Evolutionary conservation across 75 land plant genomes (phyloP).

Genomic region (Pseudotsuga menziesii): DNA sequence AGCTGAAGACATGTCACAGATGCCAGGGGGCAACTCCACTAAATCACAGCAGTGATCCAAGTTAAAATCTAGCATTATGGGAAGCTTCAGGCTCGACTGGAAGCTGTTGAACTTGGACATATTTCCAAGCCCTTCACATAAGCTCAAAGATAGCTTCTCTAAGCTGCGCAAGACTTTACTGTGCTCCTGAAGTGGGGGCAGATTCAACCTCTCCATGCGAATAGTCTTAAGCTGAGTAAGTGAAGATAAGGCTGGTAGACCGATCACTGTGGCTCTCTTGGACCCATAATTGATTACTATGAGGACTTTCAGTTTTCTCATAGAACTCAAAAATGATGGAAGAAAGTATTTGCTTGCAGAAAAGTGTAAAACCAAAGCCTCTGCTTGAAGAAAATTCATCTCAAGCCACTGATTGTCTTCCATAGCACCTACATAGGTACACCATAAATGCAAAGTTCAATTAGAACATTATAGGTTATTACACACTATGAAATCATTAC

Average conservation of each 20-base stretch:
- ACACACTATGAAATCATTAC: no score
- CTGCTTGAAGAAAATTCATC: slow-evolving; percentile 50
- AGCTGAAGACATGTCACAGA: slow-evolving; percentile 21
- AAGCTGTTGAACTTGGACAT: not conserved
- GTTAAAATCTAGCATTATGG: slow-evolving; percentile 40
- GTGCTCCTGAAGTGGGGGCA: slow-evolving; percentile 22
- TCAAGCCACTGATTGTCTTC: slow-evolving; percentile 40
- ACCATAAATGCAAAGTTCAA: not conserved
- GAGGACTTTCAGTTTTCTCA: slow-evolving; percentile 46
- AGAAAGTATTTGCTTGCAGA: slow-evolving; percentile 38
- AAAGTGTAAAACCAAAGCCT: slow-evolving; percentile 49
- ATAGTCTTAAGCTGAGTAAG: slow-evolving; percentile 41
- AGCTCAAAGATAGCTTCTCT: slow-evolving; percentile 37
- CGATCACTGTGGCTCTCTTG: not conserved
- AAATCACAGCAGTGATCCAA: slow-evolving; percentile 52
- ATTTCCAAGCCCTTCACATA: slow-evolving; percentile 29
- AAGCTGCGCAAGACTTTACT: slow-evolving; percentile 1
- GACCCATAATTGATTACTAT: slow-evolving; percentile 29
- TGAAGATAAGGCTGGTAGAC: not conserved
- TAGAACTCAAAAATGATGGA: slow-evolving; percentile 44
- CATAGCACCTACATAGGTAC: slow-evolving; percentile 40
- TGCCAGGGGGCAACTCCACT: slow-evolving; percentile 29
- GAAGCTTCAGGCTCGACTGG: slow-evolving; percentile 24
- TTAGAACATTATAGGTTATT: no score
- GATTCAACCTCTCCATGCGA: slow-evolving; percentile 42